A percentile compares a stretch with the other conserved stretches of the same genome.
Conservation (phyloP, 2,329 filamentous ascomycete genomes). For the Penicillium corylophilum region DNA sequence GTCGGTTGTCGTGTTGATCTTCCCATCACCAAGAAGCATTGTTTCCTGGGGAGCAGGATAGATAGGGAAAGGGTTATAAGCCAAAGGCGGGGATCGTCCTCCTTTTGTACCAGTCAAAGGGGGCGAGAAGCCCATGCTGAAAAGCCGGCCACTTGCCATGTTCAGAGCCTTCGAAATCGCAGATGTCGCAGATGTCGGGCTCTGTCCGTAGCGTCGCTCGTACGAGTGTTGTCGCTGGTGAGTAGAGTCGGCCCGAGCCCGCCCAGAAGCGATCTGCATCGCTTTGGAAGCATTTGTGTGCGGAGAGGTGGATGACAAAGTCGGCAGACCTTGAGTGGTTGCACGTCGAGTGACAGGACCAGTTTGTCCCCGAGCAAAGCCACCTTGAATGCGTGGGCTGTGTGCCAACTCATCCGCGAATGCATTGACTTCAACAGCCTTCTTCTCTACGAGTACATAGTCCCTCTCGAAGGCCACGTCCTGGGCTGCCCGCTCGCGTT, state of each 20-base stretch:
- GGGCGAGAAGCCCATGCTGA: conserved; percentile 52
- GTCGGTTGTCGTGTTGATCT: conserved; percentile 62
- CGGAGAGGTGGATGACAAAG: conserved; percentile 67
- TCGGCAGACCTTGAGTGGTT: conserved; percentile 72
- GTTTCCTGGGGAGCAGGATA: conserved; percentile 76
- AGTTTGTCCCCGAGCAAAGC: conserved; percentile 53
- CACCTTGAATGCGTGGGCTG: conserved; percentile 64
- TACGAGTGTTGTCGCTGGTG: conserved; percentile 78
- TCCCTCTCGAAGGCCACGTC: conserved; percentile 90
- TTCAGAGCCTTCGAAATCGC: conserved; percentile 94
- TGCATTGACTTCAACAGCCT: conserved; percentile 92
- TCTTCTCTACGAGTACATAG: conserved; percentile 94
- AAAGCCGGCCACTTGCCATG: conserved; percentile 71
- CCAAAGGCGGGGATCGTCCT: conserved; percentile 47
- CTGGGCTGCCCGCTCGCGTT: conserved; percentile 69
- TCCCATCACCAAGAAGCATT: conserved; percentile 62
- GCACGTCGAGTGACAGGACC: conserved; percentile 70
- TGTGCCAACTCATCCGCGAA: conserved; percentile 93
- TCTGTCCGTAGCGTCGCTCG: conserved; percentile 72
- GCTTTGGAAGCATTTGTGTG: conserved; percentile 67
- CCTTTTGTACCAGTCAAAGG: conserved; percentile 47
- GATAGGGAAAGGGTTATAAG: conserved; percentile 71
- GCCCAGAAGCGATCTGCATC: conserved; percentile 70
- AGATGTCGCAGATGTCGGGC: conserved; percentile 76
- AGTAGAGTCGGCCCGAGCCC: conserved; percentile 56